Conservation (phyloP, 345 rosid genomes). For the Citrus cavaleriei region DNA sequence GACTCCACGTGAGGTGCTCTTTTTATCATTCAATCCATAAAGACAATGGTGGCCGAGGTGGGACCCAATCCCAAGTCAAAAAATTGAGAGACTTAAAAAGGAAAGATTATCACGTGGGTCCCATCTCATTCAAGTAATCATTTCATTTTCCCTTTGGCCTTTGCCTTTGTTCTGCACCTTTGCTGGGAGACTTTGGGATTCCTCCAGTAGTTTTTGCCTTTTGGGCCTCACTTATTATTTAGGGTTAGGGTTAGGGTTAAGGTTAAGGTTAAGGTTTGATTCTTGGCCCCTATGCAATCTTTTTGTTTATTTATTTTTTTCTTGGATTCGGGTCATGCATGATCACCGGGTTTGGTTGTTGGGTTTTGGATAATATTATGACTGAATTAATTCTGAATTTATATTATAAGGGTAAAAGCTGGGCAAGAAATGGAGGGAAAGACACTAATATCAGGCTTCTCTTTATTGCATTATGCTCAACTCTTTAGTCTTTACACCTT, state of each 20-base stretch:
- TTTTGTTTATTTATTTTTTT: neutral
- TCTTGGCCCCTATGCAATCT: neutral
- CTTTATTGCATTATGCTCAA: neutral
- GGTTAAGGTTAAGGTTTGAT: neutral
- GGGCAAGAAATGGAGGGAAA: slow-evolving; percentile 5
- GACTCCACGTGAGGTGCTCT: slow-evolving; percentile 99
- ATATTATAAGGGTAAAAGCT: neutral
- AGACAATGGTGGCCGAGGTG: slow-evolving; percentile 84
- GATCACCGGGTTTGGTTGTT: neutral
- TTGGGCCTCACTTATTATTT: neutral
- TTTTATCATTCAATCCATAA: slow-evolving; percentile 95
- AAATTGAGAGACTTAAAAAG: slow-evolving; percentile 38
- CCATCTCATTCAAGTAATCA: slow-evolving; percentile 78
- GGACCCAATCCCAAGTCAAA: slow-evolving; percentile 69
- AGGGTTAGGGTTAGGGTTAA: neutral
- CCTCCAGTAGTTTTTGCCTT: slow-evolving; percentile 14
- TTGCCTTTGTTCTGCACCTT: slow-evolving; percentile 52
- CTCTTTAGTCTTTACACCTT: slow-evolving; percentile 6
- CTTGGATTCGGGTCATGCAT: neutral
- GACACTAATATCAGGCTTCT: neutral
- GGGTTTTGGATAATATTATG: neutral
- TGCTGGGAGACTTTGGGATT: slow-evolving; percentile 48
- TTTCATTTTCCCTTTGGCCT: slow-evolving; percentile 49
- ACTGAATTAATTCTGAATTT: neutral
- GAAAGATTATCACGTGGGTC: slow-evolving; percentile 46